phyloP scores from a whole-genome alignment of 495 filamentous ascomycete genomes.

The Glutinoglossum americanum region DNA sequence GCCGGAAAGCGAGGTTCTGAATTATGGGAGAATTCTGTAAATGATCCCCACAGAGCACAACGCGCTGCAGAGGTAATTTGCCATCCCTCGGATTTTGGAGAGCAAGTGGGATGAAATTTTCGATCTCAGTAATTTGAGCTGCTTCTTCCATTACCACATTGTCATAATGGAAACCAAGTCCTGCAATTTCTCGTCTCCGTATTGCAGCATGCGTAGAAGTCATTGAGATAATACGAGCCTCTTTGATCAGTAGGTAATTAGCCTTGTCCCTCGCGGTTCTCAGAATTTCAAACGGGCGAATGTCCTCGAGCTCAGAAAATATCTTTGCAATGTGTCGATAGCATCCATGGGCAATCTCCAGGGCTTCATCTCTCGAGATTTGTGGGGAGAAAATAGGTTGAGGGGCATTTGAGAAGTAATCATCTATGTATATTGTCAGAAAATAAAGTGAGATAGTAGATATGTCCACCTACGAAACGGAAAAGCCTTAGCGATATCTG shows the following conservation, averaged over 20 bases:
- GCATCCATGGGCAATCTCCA: constrained; percentile 70
- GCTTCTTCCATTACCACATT: constrained; percentile 99
- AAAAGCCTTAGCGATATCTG: constrained; percentile 51
- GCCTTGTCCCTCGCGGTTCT: constrained; percentile 71
- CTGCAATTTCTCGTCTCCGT: constrained; percentile 75
- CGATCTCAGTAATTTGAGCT: constrained; percentile 92
- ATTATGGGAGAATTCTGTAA: constrained; percentile 92
- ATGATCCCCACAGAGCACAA: constrained; percentile 89
- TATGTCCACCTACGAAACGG: constrained; percentile 40
- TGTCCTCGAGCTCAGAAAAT: constrained; percentile 82
- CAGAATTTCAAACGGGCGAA: constrained; percentile 86
- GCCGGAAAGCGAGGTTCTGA: constrained; percentile 85
- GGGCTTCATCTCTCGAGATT: constrained; percentile 36
- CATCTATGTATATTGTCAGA: not conserved
- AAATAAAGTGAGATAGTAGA: too few species aligned
- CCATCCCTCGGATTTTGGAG: constrained; percentile 65
- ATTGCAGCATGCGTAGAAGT: constrained; percentile 98
- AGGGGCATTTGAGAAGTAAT: constrained; percentile 74
- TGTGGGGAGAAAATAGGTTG: constrained; percentile 56
- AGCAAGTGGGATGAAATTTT: constrained; percentile 84
- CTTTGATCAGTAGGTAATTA: constrained; percentile 86
- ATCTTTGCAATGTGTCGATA: constrained; percentile 81
- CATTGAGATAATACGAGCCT: constrained; percentile 93
- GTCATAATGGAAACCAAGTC: constrained; percentile 87
- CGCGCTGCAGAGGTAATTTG: constrained; percentile 54